phyloP scores from a whole-genome alignment of 768 basidiomycete species.

The Serendipita sp. region DNA sequence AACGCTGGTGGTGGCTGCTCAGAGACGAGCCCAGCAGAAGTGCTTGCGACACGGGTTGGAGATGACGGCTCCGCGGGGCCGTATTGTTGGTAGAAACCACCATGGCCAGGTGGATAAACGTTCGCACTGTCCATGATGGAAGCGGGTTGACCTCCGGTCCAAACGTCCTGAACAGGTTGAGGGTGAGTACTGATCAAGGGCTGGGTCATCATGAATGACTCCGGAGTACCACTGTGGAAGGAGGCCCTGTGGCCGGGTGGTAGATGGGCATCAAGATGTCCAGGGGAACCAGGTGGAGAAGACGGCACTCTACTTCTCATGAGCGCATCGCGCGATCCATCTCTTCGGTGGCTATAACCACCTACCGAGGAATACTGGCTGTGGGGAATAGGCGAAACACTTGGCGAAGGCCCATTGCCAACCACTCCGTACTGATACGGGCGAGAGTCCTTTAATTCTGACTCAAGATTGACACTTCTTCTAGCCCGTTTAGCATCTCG shows the following conservation, averaged over 20 bases:
- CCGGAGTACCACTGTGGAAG: not conserved
- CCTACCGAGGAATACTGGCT: not conserved
- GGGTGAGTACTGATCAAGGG: not conserved
- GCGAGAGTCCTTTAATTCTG: not conserved
- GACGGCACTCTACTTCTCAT: not conserved
- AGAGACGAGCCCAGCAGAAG: not conserved
- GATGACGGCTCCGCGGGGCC: not conserved
- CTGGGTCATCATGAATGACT: not conserved
- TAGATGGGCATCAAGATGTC: not conserved
- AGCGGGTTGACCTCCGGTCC: not conserved
- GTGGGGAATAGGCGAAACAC: not conserved
- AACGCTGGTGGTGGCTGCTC: not conserved
- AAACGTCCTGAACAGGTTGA: not conserved
- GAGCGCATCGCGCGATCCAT: not conserved
- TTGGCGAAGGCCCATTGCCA: not conserved
- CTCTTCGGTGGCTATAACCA: not conserved
- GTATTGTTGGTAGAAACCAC: constrained; percentile 3
- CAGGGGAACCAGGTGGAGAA: not conserved
- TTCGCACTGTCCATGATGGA: not conserved
- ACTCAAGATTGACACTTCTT: not conserved
- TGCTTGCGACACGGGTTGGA: not conserved
- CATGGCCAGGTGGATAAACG: not conserved
- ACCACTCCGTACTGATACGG: not conserved
- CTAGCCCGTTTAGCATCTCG: not conserved
- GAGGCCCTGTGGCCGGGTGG: not conserved